These are phyloP conservation scores for Mucor irregularis DNA, from an alignment of 371 early-diverging fungal genomes.

Conservation along the genomic window DNA sequence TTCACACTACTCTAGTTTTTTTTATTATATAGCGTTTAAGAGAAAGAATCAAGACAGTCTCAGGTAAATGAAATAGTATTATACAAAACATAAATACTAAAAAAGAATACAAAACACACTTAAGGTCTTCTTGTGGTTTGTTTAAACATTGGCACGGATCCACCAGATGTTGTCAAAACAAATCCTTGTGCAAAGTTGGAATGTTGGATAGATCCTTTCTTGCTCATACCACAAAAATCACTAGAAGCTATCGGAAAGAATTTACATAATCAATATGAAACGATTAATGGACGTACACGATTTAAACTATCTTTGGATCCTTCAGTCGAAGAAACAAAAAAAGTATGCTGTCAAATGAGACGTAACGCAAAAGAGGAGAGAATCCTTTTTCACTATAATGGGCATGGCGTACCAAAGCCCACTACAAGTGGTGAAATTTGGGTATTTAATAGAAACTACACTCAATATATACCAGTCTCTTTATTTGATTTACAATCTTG, in stretches of 20 bases:
- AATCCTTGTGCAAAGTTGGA: conserved; percentile 89
- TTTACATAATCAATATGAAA: conserved; percentile 91
- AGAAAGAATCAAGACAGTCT: conserved; percentile 53
- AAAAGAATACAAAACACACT: neutral
- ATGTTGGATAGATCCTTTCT: conserved; percentile 94
- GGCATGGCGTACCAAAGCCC: conserved; percentile 97
- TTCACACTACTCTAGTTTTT: too few species aligned
- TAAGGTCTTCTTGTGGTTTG: conserved; percentile 80
- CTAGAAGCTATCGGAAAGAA: conserved; percentile 87
- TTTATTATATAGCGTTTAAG: conserved; percentile 34
- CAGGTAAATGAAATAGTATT: too few species aligned
- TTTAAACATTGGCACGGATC: conserved; percentile 94
- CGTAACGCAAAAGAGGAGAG: conserved; percentile 91
- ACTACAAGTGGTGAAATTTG: conserved; percentile 96
- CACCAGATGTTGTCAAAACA: conserved; percentile 92
- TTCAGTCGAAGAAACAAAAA: conserved; percentile 89
- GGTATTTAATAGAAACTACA: conserved; percentile 97
- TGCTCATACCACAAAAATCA: conserved; percentile 77
- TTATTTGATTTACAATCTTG: conserved; percentile 90
- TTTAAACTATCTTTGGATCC: conserved; percentile 89
- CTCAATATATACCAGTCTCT: conserved; percentile 96
- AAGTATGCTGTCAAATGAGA: conserved; percentile 80
- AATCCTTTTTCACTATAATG: conserved; percentile 96
- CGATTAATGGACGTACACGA: conserved; percentile 86
- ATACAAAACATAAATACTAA: neutral